Conservation (phyloP, 164 flowering plant genomes). For the Nymphaea thermarum region DNA sequence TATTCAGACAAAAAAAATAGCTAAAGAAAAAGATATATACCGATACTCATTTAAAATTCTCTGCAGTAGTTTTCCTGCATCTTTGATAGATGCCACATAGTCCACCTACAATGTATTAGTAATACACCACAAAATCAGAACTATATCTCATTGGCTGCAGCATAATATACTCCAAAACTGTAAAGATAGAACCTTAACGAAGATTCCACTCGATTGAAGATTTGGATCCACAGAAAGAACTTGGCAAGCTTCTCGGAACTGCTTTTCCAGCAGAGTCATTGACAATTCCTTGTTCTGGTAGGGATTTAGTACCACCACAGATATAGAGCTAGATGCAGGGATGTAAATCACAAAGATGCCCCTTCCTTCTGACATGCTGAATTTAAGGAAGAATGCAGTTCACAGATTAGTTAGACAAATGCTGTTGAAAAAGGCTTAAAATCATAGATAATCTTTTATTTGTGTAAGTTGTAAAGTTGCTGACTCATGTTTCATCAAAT, state of each 20-base stretch:
- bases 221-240: conserved; percentile 41
- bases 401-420: no score
- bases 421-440: no score
- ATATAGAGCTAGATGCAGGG: conserved; percentile 43
- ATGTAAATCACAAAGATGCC: conserved; percentile 65
- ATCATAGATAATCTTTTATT: no score
- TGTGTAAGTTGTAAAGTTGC: no score
- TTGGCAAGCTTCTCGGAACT: conserved; percentile 75
- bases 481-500: no score
- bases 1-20: no score
- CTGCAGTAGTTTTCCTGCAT: conserved; percentile 74
- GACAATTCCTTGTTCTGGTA: conserved; percentile 71
- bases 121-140: no score
- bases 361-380: conserved; percentile 74
- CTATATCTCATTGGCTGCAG: not conserved
- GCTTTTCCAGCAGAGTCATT: conserved; percentile 57
- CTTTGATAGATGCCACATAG: conserved; percentile 57
- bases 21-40: conserved; percentile 14
- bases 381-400: no score
- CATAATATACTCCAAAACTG: not conserved
- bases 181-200: conserved; percentile 45
- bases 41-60: conserved; percentile 55
- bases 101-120: conserved; percentile 42
- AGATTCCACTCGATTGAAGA: conserved; percentile 22
- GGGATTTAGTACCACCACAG: conserved; percentile 73